Evolutionary conservation across 1,284 basidiomycete genomes (phyloP), one percentile per base, ranked within the genome.

Genomic region (Sporisorium sorghi): DNA sequence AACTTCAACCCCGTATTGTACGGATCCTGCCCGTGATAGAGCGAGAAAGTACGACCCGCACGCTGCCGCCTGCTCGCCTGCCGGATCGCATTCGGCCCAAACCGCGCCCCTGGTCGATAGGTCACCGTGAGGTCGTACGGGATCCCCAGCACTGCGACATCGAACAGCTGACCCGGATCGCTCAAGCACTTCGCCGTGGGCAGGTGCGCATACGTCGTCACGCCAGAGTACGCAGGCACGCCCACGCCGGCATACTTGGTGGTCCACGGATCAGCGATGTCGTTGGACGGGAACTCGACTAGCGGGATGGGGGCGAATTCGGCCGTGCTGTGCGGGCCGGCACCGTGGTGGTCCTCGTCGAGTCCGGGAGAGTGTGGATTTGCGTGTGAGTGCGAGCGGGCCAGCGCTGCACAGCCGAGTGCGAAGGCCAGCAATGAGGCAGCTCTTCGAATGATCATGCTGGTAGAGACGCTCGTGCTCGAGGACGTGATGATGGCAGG

Each of bases 121-220:
- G 73, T 76, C n/a, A 76, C 73, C 0, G 69, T 70, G 12, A 69
- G 67, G 32, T 78, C 76, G 32, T 72, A 64, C 1, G 76, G 76
- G 24, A 76, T 70, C n/a, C 73, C 76, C 23, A 78, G 58, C n/a
- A 78, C 63, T 0, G 76, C 76, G 12, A 78, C 63, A 49, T 78
- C 76, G 44, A 73, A 76, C 0, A 53, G 55, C 49, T 63, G 56
- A n/a, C 47, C 24, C 2, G 65, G 55, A 21, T 76, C 52, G 28
- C 66, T 37, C 21, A 74, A 56, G 40, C 62, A 68, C 12, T 59
- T 65, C 4, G 61, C 55, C 1, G 65, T 72, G 9, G 76, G 76
- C 10, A 78, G 54, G 33, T 76, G 76, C 12, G 76, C 73, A 23
- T 75, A 78, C 3, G 73, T 78, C 47, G 69, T 76, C 55, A 77